Base-by-base conservation (phyloP, 2,329 filamentous ascomycete genomes). In the Helicocarpus griseus region DNA sequence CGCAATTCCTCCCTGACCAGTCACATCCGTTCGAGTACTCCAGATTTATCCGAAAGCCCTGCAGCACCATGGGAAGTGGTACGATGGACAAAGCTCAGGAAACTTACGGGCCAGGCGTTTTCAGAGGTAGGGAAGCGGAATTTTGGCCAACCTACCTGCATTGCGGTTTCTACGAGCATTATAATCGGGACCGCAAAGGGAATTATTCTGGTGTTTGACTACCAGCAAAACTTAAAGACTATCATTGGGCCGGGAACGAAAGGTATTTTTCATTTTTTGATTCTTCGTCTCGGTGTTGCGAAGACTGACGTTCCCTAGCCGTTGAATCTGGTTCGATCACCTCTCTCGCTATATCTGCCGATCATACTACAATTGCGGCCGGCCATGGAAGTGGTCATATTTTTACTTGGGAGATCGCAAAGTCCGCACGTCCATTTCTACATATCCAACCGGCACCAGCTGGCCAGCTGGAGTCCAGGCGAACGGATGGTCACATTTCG, bases 51-150 rank as follows among this genome's bases (percentile, higher is more conserved):
- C 45, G 86, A 91, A 57, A 81, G 83, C 1, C 78, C 82, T 2
- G 83, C 88, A 50, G 82, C 87, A 4, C 93, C 93, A 1, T 98
- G 93, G 94, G 93, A 98, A 63, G 89, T 97, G 50, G 86, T 98
- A 53, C 80, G 90, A 63, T 98, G 94, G 94, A 97, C 89, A 1
- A 93, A 87, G 64, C 73, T 98, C 52, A 87, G 84, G 63, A 97
- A 94, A 67, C 81, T 98, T 56, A 89, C 89, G 22, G 82, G 81
- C 0, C 89, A 97, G 67, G 83, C 87, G 3, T 97, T 97, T 67
- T 95, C 91, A 2, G 94, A 98, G 68, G 80, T 85, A 40, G 93
- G 90, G 33, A 93, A 83, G 71, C 85, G 93, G 55, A 96, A 87
- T 67, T 97, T 96, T 74, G 94, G 93, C 26, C 79, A 83, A 38